phyloP scores from a whole-genome alignment of 2,329 filamentous ascomycete genomes.

The Onygenales sp. region DNA sequence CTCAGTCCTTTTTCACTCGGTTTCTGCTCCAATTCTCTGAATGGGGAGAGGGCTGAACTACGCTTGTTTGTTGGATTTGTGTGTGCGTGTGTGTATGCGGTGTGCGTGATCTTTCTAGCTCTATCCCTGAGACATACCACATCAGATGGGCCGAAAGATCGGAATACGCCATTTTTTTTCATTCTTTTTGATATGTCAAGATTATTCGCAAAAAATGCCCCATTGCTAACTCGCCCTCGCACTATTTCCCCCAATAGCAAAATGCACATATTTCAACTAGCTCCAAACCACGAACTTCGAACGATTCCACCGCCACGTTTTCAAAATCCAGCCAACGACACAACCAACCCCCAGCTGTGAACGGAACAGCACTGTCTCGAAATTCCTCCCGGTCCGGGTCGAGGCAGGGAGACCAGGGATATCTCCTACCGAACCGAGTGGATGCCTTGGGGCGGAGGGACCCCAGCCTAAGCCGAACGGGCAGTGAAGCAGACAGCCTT shows the following conservation, averaged over 20 bases:
- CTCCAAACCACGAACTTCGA: slow-evolving; percentile 25
- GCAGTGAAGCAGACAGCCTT: slow-evolving; percentile 29
- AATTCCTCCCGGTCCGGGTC: slow-evolving; percentile 28
- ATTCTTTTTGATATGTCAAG: neutral
- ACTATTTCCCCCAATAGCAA: slow-evolving; percentile 1
- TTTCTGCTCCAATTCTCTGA: slow-evolving; percentile 3
- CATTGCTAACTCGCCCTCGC: neutral
- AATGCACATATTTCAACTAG: slow-evolving; percentile 12
- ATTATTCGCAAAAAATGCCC: neutral
- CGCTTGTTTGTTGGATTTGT: neutral
- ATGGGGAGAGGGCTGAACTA: neutral
- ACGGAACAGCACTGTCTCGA: slow-evolving; percentile 22
- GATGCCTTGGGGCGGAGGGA: slow-evolving; percentile 24
- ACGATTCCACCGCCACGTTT: slow-evolving; percentile 24
- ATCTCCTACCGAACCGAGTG: slow-evolving; percentile 19
- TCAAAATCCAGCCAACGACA: slow-evolving; percentile 21
- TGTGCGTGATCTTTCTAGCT: neutral
- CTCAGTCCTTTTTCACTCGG: neutral
- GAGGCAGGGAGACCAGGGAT: slow-evolving; percentile 20
- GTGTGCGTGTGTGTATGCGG: neutral
- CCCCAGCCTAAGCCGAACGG: slow-evolving; percentile 24
- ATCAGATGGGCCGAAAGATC: neutral
- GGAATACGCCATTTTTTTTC: neutral
- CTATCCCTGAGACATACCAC: neutral
- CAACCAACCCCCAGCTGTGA: slow-evolving; percentile 20